These are phyloP conservation scores for Alternaria ethzedia DNA, from an alignment of 2,329 filamentous ascomycete species.

Conservation along the genomic window DNA sequence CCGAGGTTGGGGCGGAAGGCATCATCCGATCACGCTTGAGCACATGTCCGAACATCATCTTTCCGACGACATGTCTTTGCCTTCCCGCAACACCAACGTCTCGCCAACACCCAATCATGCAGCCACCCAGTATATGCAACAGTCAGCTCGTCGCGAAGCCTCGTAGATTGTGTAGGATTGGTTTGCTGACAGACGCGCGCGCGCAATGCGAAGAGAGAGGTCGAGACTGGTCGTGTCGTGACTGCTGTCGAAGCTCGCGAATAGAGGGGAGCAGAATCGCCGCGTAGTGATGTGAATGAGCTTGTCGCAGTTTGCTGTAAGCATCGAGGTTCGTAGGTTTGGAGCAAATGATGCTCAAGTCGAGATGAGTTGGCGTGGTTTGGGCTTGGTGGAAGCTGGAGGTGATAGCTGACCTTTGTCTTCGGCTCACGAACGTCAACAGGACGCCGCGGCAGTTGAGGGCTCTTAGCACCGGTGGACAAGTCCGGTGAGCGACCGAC, in stretches of 20 bases:
- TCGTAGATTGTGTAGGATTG: neutral
- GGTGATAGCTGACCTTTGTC: neutral
- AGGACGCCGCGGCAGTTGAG: neutral
- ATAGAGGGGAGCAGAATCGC: neutral
- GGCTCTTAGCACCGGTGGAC: constrained; percentile 11
- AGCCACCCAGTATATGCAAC: neutral
- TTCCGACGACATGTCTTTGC: neutral
- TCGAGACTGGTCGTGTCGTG: neutral
- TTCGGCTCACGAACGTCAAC: neutral
- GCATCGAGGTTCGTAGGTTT: neutral
- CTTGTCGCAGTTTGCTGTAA: neutral
- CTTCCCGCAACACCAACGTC: neutral
- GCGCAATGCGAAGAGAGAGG: neutral
- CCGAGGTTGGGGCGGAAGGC: neutral
- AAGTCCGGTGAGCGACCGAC: constrained; percentile 7
- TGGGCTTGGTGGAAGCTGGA: neutral
- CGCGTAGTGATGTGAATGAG: neutral
- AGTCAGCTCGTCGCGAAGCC: neutral
- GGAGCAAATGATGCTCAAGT: neutral
- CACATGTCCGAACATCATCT: neutral
- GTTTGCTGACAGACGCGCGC: neutral
- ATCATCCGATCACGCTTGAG: constrained; percentile 3
- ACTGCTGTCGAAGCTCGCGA: neutral
- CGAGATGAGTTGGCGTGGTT: neutral
- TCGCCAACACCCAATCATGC: neutral